Percentiles rank a stretch among this genome's conserved stretches.
Evolutionary conservation across 106 monocot genomes (phyloP).

Genomic region (Apostasia shenzhenica): DNA sequence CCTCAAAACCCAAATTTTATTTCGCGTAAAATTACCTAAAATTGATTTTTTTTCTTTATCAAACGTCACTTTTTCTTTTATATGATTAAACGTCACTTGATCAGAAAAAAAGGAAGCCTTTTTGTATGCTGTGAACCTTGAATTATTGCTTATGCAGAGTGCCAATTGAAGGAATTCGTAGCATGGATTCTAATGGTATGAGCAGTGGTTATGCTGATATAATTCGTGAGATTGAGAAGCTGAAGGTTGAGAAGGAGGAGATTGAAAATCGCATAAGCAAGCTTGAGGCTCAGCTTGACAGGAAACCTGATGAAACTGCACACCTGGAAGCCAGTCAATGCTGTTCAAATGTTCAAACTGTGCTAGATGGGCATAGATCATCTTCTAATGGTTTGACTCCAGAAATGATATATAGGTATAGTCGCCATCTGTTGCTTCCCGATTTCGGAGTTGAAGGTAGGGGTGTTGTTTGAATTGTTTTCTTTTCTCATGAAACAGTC

Average conservation of each 20-base stretch:
- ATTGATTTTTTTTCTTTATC: no score
- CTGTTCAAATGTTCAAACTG: not conserved
- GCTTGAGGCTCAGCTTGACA: slow-evolving; percentile 42
- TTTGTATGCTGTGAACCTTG: no score
- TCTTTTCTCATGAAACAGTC: not conserved
- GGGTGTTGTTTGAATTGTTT: not conserved
- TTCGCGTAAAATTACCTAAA: no score
- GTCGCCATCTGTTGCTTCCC: slow-evolving; percentile 87
- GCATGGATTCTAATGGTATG: slow-evolving; percentile 2
- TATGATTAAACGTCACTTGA: no score
- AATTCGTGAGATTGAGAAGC: slow-evolving; percentile 42
- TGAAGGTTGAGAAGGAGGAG: slow-evolving; percentile 46
- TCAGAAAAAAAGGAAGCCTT: no score
- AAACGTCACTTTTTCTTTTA: no score
- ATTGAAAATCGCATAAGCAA: slow-evolving; percentile 52
- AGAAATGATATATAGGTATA: slow-evolving; percentile 83
- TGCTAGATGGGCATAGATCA: not conserved
- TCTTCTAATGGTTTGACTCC: slow-evolving; percentile 35
- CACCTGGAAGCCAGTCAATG: not conserved
- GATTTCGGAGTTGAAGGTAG: slow-evolving; percentile 83
- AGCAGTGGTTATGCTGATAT: not conserved
- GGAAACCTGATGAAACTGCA: not conserved
- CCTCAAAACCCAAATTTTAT: no score
- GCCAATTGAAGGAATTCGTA: no score
- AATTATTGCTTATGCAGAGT: no score